Conservation (phyloP, 192 early-diverging fungal genomes). For the Rhizophagus prolifer region DNA sequence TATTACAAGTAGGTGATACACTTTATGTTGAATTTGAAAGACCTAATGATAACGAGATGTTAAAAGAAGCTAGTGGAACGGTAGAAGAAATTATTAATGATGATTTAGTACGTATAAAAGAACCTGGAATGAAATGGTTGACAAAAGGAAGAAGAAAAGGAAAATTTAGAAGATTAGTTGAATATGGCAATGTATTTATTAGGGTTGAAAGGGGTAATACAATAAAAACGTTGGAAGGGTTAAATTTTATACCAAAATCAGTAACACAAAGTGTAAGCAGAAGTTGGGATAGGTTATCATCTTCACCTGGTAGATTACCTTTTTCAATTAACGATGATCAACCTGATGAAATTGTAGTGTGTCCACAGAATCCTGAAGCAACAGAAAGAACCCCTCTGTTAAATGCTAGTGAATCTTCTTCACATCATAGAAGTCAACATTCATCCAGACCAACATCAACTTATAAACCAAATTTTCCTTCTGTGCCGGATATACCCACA, state of each 20-base stretch:
- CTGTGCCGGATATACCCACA: conserved; percentile 36
- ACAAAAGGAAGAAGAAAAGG: conserved; percentile 40
- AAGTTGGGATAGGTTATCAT: conserved; percentile 18
- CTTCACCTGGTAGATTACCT: conserved; percentile 9
- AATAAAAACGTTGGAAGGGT: conserved; percentile 33
- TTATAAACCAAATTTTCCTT: neutral
- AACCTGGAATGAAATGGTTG: conserved; percentile 42
- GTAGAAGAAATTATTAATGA: conserved; percentile 35
- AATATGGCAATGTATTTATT: conserved; percentile 38
- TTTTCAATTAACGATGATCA: neutral
- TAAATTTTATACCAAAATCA: conserved; percentile 20
- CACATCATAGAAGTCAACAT: neutral
- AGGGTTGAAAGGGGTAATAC: conserved; percentile 46
- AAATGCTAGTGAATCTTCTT: conserved; percentile 20
- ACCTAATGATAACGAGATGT: conserved; percentile 32
- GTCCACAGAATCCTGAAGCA: conserved; percentile 4
- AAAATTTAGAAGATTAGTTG: conserved; percentile 33
- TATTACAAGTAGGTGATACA: conserved; percentile 36
- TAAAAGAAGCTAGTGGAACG: conserved; percentile 37
- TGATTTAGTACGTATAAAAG: conserved; percentile 35
- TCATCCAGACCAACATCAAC: neutral
- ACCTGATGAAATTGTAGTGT: conserved; percentile 7
- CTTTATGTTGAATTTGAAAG: conserved; percentile 44
- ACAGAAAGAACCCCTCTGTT: conserved; percentile 22
- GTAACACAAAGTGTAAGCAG: conserved; percentile 6